Evolutionary conservation across 768 basidiomycete genomes (phyloP), one percentile per base, ranked within the genome.

Genomic region (Rhizopogon salebrosus): DNA sequence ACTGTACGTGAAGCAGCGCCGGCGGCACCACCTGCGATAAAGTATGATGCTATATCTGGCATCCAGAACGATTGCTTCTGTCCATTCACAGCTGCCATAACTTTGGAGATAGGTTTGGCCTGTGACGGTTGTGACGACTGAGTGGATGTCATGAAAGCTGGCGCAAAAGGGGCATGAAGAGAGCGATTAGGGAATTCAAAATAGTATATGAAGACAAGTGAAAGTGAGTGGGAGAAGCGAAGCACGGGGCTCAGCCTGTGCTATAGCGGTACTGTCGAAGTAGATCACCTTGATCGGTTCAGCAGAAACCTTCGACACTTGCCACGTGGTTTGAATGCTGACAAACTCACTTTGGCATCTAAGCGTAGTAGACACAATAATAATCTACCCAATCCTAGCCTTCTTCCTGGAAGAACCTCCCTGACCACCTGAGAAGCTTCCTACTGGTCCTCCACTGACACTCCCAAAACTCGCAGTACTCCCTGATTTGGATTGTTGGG

Each of bases 1-100:
- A 97, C 90, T 2, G 95, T 97, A 51, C 95, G 76, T 54, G 89
- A 92, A 8, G 91, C 84, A 34, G 81, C 80, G 26, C 80, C 80
- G 29, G 80, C 80, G 49, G 76, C 51, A 27, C 80, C 80, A 34
- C 80, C 80, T 1, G 81, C 80, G 53, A 81, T 70, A 60, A 81
- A 81, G 59, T 80, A 82, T 41, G 76, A 68, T n/a, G 63, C 53
- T 36, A 69, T 57, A 31, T 70, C 64, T 41, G 64, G 63, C 24
- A 65, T 49, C 61, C 58, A 66, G 27, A 67, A 67, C 26, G 65
- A 60, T 16, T 67, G 64, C 49, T 64, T 67, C 45, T 49, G 64
- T 52, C 48, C 53, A 51, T 58, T 64, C 48, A 54, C 54, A 40
- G 38, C 49, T 48, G 56, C 46, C 68, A 70, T 70, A 49, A 45